Base-by-base conservation (phyloP, 73 alveolate species). In the Breviolum minutum region DNA sequence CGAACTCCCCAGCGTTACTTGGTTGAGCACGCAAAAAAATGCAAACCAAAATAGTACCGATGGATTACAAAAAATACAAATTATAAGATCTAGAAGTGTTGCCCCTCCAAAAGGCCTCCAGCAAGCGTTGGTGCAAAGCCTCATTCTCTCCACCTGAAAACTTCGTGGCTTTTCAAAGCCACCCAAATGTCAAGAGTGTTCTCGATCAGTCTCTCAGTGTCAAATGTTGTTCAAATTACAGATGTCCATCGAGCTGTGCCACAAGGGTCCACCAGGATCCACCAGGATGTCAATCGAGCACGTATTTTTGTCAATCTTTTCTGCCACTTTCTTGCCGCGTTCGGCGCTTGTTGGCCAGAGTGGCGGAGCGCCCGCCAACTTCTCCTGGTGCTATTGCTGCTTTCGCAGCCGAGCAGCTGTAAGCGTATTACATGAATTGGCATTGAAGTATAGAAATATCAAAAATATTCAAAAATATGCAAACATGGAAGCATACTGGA, bases 261-360 rank as follows among this genome's bases (percentile, higher is more conserved):
- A 40, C 54, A 40, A 40, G 54, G 5, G 3, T 40, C 54, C 54
- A 40, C 54, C 54, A 40, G 54, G 54, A 40, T 40, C 54, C 54
- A 40, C 54, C 71, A 7, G 71, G 32, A 5, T 19, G 54, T 30
- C 27, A 20, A 10, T n/a, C 86, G 30, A 22, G 61, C 63, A 17
- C 61, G 63, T 17, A 77, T 77, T 17, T n/a, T 29, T n/a, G 74
- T 30, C 63, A 10, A 29, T 77, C 62, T 20, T n/a, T 77, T n/a
- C 61, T 90, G 96, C 98, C 32, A 76, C 70, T 80, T 92, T 92
- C 90, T 92, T 92, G 91, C 98, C 98, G 7, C 98, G 89, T 48
- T 92, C 98, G 5, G 98, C 90, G 27, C 77, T 76, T 48, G 17
- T 26, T 22, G 98, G 98, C 98, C 98, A 92, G 13, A 92, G 54